A percentile compares a stretch with the other conserved stretches of the same genome.
Conservation (phyloP, 495 filamentous ascomycete species). For the Elasticomyces elasticus region DNA sequence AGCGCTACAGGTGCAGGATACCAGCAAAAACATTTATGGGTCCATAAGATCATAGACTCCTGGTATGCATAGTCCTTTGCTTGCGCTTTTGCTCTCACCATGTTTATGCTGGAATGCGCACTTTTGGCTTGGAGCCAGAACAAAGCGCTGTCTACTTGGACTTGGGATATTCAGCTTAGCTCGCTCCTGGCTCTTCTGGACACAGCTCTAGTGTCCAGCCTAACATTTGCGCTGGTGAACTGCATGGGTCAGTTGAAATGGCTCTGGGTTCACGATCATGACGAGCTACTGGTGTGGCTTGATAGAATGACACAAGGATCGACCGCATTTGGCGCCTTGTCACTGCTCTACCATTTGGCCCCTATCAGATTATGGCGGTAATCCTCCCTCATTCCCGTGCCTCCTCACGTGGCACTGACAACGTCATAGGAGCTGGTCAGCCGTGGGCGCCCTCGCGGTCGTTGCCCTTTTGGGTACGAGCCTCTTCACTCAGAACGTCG, state of each 20-base stretch:
- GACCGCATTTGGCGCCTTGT: background rate
- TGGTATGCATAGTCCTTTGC: background rate
- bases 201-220: background rate
- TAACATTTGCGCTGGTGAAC: background rate
- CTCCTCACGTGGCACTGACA: too few relatives aligned
- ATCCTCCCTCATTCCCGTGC: background rate
- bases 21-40: background rate
- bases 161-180: background rate
- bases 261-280: background rate
- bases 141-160: background rate
- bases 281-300: background rate
- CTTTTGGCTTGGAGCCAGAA: background rate
- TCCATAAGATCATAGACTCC: background rate
- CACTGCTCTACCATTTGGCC: background rate
- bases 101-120: background rate
- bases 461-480: background rate
- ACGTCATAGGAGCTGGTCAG: background rate
- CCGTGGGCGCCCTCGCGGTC: background rate
- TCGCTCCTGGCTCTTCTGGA: background rate
- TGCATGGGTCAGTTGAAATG: background rate
- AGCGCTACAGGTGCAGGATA: background rate
- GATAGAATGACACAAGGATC: background rate
- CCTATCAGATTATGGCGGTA: background rate
- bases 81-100: background rate
- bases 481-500: background rate